Evolutionary conservation across 495 filamentous ascomycete genomes (phyloP), one percentile per base, ranked within the genome.

Genomic region (Haplographium delicatum): DNA sequence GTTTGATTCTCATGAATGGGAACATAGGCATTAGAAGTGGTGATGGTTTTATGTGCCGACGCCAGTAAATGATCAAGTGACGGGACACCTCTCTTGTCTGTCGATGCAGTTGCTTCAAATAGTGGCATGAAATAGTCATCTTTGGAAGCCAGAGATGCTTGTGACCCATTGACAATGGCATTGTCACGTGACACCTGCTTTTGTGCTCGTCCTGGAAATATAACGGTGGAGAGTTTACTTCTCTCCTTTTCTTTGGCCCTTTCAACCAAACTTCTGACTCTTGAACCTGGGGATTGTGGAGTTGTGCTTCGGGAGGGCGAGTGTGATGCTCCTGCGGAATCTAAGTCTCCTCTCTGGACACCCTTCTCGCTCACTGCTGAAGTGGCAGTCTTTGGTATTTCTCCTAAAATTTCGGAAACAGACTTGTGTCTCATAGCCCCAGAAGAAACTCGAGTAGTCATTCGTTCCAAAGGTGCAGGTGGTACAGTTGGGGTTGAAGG

Each of bases 1-100:
- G 93, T 86, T 68, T 91, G 88, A 40, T 82, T 78, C 57, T 97
- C 93, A 35, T 86, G 77, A 37, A 90, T 80, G 16, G 84, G 82
- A 2, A 89, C 74, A 22, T 82, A 77, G 48, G 88, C 82, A 59
- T 93, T 88, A 1, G 79, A 69, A 0, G 90, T 95, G 16, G 80
- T 85, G 23, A 96, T 58, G 0, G 87, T 90, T 60, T 96, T 96
- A 58, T 88, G 80, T 2, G 89, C 85, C 27, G 84, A 80, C 38
- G 77, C 68, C 8, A 95, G 62, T 0, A 96, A 72, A 8, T 83
- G 80, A 54, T 79, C 81, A 9, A 96, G 67, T 10, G 79, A 74
- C 28, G 75, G 79, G 68, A 75, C 74, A 67, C 73, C 63, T 69
- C 77, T 62, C 66, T 78, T 63, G 65, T 66, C 79, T 42, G 67